These are phyloP conservation scores for Gigaspora rosea DNA, from an alignment of 192 early-diverging fungal species.

Conservation along the genomic window DNA sequence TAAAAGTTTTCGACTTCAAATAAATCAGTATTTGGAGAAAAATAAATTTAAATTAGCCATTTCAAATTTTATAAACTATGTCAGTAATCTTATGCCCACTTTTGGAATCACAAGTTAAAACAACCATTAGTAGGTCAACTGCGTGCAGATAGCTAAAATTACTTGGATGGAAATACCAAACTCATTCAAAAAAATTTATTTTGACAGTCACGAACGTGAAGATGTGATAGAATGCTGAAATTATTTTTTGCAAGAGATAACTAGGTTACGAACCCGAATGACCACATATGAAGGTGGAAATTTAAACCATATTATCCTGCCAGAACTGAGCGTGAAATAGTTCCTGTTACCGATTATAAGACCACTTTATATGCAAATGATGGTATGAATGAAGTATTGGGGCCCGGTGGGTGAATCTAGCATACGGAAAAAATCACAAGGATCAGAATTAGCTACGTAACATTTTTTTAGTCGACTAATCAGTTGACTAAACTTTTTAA, in stretches of 20 bases:
- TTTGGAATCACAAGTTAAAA: background rate
- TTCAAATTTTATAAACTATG: no score
- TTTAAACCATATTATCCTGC: no score
- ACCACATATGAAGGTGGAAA: background rate
- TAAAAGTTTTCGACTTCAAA: background rate
- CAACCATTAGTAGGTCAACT: conserved; percentile 7
- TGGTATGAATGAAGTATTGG: no score
- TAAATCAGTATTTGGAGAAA: no score
- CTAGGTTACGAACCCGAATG: background rate
- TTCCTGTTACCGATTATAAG: no score
- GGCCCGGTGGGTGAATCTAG: no score
- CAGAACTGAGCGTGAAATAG: no score
- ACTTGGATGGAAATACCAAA: conserved; percentile 1
- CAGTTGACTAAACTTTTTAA: background rate
- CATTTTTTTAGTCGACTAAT: background rate
- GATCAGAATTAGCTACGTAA: no score
- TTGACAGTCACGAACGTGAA: background rate
- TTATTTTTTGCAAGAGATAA: background rate
- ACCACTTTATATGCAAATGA: no score
- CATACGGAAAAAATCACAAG: no score
- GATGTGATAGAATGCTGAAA: background rate
- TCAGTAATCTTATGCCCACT: no score
- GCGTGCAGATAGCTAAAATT: background rate
- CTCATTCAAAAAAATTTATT: background rate
- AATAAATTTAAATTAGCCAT: no score